Conservation (phyloP, 2,329 filamentous ascomycete genomes). For the Pestalotiopsis sp. region DNA sequence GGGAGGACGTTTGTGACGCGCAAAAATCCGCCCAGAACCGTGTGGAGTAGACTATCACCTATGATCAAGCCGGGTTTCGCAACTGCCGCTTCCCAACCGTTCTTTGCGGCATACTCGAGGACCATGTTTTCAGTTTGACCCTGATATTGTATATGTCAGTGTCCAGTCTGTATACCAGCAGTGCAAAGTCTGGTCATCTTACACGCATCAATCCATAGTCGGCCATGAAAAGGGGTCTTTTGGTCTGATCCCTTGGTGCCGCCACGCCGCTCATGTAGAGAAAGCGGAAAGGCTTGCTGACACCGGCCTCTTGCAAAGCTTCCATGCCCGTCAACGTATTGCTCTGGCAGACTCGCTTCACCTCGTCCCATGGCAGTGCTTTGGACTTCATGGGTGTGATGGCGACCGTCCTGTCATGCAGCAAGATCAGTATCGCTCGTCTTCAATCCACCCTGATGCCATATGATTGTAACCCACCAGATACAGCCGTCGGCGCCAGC, state of each 20-base stretch:
- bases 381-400: slow-evolving; percentile 27
- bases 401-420: slow-evolving; percentile 27
- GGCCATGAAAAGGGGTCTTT: slow-evolving; percentile 38
- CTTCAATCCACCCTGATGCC: not conserved
- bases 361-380: slow-evolving; percentile 20
- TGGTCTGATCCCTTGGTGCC: slow-evolving; percentile 45
- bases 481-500: slow-evolving; percentile 42
- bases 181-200: slow-evolving; percentile 19
- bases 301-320: slow-evolving; percentile 28
- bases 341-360: slow-evolving; percentile 27
- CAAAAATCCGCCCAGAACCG: not conserved
- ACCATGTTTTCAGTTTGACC: slow-evolving; percentile 7
- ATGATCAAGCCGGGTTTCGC: slow-evolving; percentile 11
- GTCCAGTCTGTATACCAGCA: not conserved
- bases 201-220: slow-evolving; percentile 52
- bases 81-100: slow-evolving; percentile 4
- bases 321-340: slow-evolving; percentile 25
- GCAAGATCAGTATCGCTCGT: slow-evolving; percentile 6
- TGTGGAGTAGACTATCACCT: not conserved
- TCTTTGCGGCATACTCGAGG: not conserved
- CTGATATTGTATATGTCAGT: not conserved
- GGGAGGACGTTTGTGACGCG: not conserved
- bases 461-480: slow-evolving; percentile 19
- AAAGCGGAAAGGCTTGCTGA: slow-evolving; percentile 33
- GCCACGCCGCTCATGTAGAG: slow-evolving; percentile 45